phyloP scores from a whole-genome alignment of 2,329 filamentous ascomycete genomes.

The Penicillium corylophilum region DNA sequence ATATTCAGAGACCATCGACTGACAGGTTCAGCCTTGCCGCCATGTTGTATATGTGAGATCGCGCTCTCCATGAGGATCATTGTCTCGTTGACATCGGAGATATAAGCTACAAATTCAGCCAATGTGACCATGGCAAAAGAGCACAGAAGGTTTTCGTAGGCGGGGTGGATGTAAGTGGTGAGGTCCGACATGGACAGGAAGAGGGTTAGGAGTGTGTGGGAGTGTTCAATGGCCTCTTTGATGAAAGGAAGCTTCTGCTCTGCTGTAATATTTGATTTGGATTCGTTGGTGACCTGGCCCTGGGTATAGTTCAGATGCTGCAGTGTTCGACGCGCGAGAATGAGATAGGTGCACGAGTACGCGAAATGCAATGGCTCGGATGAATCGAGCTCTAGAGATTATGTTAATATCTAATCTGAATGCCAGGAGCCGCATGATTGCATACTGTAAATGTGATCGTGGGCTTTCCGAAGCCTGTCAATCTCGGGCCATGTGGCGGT shows the following conservation, averaged over 20 bases:
- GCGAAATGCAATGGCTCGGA: conserved; percentile 16
- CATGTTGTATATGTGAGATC: conserved; percentile 18
- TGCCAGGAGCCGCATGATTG: neutral
- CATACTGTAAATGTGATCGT: conserved; percentile 17
- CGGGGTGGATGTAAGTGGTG: conserved; percentile 14
- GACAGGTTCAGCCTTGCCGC: conserved; percentile 17
- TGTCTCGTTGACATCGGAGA: neutral
- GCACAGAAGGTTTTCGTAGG: conserved; percentile 14
- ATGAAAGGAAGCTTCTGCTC: neutral
- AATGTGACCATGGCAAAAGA: conserved; percentile 17
- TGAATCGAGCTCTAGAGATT: conserved; percentile 12
- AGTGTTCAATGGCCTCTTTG: conserved; percentile 6
- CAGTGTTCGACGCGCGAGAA: conserved; percentile 11
- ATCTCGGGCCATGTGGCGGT: conserved; percentile 9
- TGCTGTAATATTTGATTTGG: neutral
- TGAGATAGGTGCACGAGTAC: conserved; percentile 14
- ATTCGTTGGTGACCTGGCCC: neutral
- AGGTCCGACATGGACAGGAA: conserved; percentile 16
- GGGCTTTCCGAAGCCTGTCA: conserved; percentile 8
- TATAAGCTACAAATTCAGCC: conserved; percentile 9
- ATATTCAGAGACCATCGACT: conserved; percentile 17
- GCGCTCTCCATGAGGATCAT: conserved; percentile 9
- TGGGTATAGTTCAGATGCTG: conserved; percentile 5
- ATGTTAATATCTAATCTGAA: neutral
- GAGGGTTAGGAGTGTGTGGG: conserved; percentile 1